Evolutionary conservation across 441 rosid genomes (phyloP), one percentile per base, ranked within the genome.

Genomic region (Pelargonium cotyledonis): DNA sequence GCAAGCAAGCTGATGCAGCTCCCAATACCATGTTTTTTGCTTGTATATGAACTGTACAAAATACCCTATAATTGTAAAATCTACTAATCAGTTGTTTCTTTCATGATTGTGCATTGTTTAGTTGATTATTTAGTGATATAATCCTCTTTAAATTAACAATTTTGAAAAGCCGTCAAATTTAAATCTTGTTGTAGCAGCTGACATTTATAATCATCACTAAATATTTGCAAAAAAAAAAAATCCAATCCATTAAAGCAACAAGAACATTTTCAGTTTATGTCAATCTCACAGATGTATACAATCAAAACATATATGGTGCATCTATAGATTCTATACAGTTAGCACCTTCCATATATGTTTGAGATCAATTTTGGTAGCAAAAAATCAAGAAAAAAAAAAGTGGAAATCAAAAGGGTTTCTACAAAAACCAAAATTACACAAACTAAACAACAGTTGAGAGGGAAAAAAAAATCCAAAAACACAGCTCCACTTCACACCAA

Each of bases 391-490:
- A 26, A 26, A 26, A 26, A 58, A 60, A 23, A 23, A 23, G 18
- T n/a, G 58, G 15, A 51, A 51, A 51, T n/a, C 58, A 14, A 6
- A n/a, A 60, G 63, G 31, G 35, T 29, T 35, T 35, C 3, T 35
- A 26, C 6, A 43, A 43, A 43, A 47, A 4, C n/a, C 35, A 60
- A 60, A 60, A 26, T 60, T 11, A 60, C 35, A 60, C 38, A 60
- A 60, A 60, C 64, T 60, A 11, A 60, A 11, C 64, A 44, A 49
- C 31, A 67, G 26, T 21, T 19, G 44, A 6, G 47, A 29, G 67
- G n/a, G 29, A 38, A 53, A 62, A 49, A 14, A 68, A 46, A 40
- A 29, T 65, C 53, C 29, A 46, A 64, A 8, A 16, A 31, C 26
- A 46, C 44, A 35, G 38, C 8, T 26, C 12, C 38, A 60, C 62